phyloP scores from a whole-genome alignment of 495 filamentous ascomycete species.

The Podospora pseudocomata region DNA sequence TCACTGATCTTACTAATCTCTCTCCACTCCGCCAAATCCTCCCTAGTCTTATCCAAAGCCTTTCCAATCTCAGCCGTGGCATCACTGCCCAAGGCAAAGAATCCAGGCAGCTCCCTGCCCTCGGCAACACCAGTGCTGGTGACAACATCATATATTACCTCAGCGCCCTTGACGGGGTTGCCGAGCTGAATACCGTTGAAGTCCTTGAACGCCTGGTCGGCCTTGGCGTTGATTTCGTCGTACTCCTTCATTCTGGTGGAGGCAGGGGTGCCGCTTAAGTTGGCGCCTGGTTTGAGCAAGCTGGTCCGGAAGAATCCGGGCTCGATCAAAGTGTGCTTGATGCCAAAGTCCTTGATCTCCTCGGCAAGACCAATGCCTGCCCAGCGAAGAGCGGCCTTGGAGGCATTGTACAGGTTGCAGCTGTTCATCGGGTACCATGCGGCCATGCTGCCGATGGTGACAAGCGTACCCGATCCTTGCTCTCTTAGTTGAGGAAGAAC shows the following conservation, averaged over 20 bases:
- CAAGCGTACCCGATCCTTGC: conserved; percentile 42
- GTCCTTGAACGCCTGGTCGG: conserved; percentile 4
- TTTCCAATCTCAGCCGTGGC: conserved; percentile 15
- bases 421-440: conserved; percentile 34
- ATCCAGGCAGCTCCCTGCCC: conserved; percentile 18
- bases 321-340: conserved; percentile 44
- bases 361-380: conserved; percentile 42
- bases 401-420: conserved; percentile 47
- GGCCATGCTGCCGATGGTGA: conserved; percentile 48
- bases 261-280: conserved; percentile 2
- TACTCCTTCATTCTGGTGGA: conserved; percentile 21
- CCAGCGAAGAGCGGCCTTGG: conserved; percentile 48
- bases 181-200: conserved; percentile 30
- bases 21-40: conserved; percentile 12
- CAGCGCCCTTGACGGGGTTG: conserved; percentile 33
- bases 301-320: conserved; percentile 52
- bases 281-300: conserved; percentile 34
- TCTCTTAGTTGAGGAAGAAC: conserved; percentile 47
- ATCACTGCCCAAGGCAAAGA: conserved; percentile 26
- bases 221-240: conserved; percentile 16
- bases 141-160: conserved; percentile 37
- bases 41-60: conserved; percentile 4
- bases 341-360: conserved; percentile 41
- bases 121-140: conserved; percentile 31
- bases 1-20: conserved; percentile 11